Percentiles rank a stretch among this genome's conserved stretches.
These are phyloP conservation scores for Fragilaria crotonensis DNA, from an alignment of 108 stramenopile genomes.

Conservation along the genomic window DNA sequence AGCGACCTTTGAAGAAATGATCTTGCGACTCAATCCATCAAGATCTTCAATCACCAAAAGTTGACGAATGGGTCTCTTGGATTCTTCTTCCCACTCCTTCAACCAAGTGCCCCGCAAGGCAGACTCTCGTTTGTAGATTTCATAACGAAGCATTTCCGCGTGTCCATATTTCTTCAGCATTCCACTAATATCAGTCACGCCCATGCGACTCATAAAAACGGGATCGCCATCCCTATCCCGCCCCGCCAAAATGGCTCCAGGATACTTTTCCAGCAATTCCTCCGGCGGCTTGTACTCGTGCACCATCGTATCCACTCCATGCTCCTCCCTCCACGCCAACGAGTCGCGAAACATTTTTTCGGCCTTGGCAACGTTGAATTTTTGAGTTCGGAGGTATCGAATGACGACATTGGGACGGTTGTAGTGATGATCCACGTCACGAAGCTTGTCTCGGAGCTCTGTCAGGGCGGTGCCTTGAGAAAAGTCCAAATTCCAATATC, in stretches of 20 bases:
- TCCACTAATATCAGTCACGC: conserved; percentile 3
- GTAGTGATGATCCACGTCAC: conserved; percentile 1
- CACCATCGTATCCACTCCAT: conserved; percentile 9
- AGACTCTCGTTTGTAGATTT: conserved; percentile 13
- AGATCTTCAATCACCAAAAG: conserved; percentile 1
- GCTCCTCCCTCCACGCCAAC: neutral
- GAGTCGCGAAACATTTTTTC: conserved; percentile 1
- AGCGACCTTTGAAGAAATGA: neutral
- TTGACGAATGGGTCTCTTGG: neutral
- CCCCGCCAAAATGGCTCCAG: conserved; percentile 11
- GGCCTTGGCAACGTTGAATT: neutral
- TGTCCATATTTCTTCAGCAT: conserved; percentile 7
- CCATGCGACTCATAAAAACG: conserved; percentile 7
- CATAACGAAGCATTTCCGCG: conserved; percentile 15
- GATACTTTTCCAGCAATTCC: neutral
- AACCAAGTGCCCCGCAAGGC: neutral
- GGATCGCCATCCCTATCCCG: conserved; percentile 17
- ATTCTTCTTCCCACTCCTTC: neutral
- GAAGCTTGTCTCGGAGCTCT: neutral
- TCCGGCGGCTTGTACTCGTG: conserved; percentile 7
- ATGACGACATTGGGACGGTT: neutral
- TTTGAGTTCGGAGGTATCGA: neutral
- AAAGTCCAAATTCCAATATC: neutral
- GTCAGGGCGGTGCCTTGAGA: neutral
- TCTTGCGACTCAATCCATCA: neutral